Percentiles rank a stretch among this genome's conserved stretches.
phyloP scores from a whole-genome alignment of 371 early-diverging fungal genomes.

The Mucor indicus region DNA sequence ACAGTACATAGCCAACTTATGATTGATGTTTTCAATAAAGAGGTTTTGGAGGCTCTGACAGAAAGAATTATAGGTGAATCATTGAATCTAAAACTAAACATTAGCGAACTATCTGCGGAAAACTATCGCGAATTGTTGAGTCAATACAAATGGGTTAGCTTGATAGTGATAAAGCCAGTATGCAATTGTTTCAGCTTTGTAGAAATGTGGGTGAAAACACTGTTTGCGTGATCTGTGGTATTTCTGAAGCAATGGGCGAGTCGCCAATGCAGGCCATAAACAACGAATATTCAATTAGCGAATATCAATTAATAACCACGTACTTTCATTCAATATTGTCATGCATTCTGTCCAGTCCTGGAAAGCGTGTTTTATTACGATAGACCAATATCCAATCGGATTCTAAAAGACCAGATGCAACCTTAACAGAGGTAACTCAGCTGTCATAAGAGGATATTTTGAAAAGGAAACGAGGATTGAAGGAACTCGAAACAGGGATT shows the following conservation, averaged over 20 bases:
- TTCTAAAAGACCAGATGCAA: constrained; percentile 23
- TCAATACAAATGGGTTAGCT: constrained; percentile 14
- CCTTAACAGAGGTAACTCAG: constrained; percentile 15
- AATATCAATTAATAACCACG: constrained; percentile 14
- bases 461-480: too few species aligned
- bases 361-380: constrained; percentile 14
- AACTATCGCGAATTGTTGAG: constrained; percentile 15
- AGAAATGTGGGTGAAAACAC: constrained; percentile 11
- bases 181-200: constrained; percentile 19
- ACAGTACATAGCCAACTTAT: constrained; percentile 12
- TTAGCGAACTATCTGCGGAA: constrained; percentile 8
- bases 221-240: constrained; percentile 15
- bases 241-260: constrained; percentile 16
- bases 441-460: constrained; percentile 14
- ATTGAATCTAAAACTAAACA: constrained; percentile 8
- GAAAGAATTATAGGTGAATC: constrained; percentile 14
- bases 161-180: constrained; percentile 15
- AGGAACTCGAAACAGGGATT: too few species aligned
- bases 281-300: constrained; percentile 16
- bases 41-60: constrained; percentile 15
- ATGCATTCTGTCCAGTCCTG: constrained; percentile 14
- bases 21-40: constrained; percentile 18
- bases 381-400: constrained; percentile 21
- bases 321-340: constrained; percentile 15
- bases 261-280: constrained; percentile 16